Evolutionary conservation across 2,329 filamentous ascomycete genomes (phyloP), one percentile per base, ranked within the genome.

Genomic region (Exophiala bonariae): DNA sequence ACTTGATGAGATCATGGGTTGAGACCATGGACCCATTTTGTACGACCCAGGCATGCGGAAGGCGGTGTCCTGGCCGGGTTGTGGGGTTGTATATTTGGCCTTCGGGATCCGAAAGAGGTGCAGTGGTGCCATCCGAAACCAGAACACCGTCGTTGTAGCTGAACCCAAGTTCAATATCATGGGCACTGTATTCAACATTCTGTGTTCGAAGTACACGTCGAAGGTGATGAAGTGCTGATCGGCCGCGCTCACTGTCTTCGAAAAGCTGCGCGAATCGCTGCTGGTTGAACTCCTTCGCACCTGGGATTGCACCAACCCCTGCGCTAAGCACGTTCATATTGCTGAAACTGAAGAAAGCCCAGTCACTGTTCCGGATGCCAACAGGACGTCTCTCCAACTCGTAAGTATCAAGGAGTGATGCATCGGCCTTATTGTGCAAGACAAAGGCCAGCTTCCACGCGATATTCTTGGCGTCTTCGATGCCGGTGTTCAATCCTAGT

Each of bases 381-480:
- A 6, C 60, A 58, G 69, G 66, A 3, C 62, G 57, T 9, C 72
- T 59, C 54, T 75, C 73, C 0, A 30, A 44, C 6, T 68, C 61
- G 40, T 74, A 75, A 0, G 70, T 71, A 1, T 65, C 59, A 7
- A 73, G 57, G 1, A 75, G 41, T 1, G 35, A 45, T 3, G 49
- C 22, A 0, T 26, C 45, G 0, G 63, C 61, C 2, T 52, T 33
- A 0, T 63, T 59, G 1, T 49, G 56, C 0, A 70, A 17, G 0
- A 71, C 67, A 1, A 60, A 54, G 1, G 66, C 65, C 0, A 74
- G 47, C 53, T 74, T 74, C 71, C 71, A 74, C 1, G 67, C 62
- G 1, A 75, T 59, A 30, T 74, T 71, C 23, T 67, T 61, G 0
- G 63, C 71, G 44, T 75, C 72, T 9, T 49, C 23, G 16, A 49